These are phyloP conservation scores for Gossypium australe DNA, from an alignment of 345 rosid species.

Conservation along the genomic window DNA sequence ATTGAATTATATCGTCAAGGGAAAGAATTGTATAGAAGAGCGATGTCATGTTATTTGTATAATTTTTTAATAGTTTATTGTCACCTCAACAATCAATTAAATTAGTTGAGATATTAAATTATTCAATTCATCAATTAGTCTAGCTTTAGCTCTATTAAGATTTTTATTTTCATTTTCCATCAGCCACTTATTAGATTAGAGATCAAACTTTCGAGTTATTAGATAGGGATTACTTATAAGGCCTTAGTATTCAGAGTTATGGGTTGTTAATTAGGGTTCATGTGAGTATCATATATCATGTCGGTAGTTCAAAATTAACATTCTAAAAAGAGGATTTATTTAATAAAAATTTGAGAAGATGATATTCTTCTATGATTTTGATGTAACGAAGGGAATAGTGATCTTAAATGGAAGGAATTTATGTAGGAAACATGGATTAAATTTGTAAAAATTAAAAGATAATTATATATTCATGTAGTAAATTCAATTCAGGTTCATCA, in stretches of 20 bases:
- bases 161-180: too few relatives aligned
- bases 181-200: too few relatives aligned
- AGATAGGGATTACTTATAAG: too few relatives aligned
- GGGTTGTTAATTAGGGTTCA: background rate
- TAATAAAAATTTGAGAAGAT: slow-evolving; percentile 2
- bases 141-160: too few relatives aligned
- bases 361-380: background rate
- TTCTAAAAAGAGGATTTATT: background rate
- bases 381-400: background rate
- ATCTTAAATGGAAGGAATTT: too few relatives aligned
- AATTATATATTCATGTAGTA: background rate
- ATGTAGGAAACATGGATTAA: background rate
- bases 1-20: too few relatives aligned
- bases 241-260: background rate
- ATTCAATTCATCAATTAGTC: too few relatives aligned
- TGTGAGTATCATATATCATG: slow-evolving; percentile 9
- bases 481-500: too few relatives aligned
- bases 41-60: background rate
- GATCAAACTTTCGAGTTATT: too few relatives aligned
- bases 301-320: slow-evolving; percentile 6
- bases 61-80: background rate
- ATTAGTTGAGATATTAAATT: too few relatives aligned
- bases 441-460: background rate
- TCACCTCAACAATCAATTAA: fast-evolving
- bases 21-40: background rate